Conservation (phyloP, 768 basidiomycete species). For the Dacryopinax spathularia region DNA sequence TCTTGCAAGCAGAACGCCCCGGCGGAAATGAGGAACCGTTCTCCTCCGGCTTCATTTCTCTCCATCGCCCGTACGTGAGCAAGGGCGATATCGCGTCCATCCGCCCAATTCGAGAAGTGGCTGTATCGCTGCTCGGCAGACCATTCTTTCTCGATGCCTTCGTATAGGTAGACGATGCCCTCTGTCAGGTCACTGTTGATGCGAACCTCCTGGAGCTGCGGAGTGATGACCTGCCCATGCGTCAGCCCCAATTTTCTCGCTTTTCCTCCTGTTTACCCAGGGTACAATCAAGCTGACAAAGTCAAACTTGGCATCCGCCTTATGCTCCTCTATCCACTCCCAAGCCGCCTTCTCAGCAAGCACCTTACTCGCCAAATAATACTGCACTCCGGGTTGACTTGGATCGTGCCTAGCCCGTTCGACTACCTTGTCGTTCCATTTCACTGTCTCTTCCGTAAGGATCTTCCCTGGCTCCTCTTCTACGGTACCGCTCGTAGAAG, state of each 20-base stretch:
- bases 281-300: slow-evolving; percentile 1
- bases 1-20: slow-evolving; percentile 22
- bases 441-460: neutral
- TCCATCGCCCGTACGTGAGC: slow-evolving; percentile 42
- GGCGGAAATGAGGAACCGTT: slow-evolving; percentile 40
- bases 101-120: slow-evolving; percentile 26
- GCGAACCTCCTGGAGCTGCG: neutral
- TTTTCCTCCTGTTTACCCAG: neutral
- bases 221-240: neutral
- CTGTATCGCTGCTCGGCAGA: neutral
- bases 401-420: neutral
- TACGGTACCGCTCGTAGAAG: neutral
- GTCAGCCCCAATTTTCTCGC: neutral
- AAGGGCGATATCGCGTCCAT: slow-evolving; percentile 42
- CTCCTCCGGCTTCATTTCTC: slow-evolving; percentile 37
- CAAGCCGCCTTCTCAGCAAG: slow-evolving; percentile 13
- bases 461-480: neutral
- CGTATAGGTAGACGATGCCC: neutral
- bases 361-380: slow-evolving; percentile 11
- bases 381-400: neutral
- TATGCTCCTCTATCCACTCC: slow-evolving; percentile 13
- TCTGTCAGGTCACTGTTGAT: neutral
- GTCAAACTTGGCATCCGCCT: slow-evolving; percentile 8
- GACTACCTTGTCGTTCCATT: neutral
- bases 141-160: neutral